phyloP scores from a whole-genome alignment of 1,139 yeast species.

The Yamadazyma atmosphaerica region DNA sequence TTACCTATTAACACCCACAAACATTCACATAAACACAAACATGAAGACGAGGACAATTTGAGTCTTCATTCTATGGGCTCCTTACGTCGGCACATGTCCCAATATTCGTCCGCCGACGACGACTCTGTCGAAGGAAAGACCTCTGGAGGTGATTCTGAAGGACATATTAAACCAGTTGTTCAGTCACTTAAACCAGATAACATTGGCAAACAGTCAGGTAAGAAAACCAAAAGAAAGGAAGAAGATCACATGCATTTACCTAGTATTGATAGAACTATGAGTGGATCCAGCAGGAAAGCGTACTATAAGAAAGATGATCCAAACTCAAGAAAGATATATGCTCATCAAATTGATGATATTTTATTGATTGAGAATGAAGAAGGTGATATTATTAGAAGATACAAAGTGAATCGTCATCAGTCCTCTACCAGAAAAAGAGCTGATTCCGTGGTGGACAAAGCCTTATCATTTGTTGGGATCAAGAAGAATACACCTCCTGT shows the following conservation, averaged over 20 bases:
- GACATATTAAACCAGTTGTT: too few species aligned
- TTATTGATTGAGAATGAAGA: slow-evolving; percentile 86
- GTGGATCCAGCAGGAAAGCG: slow-evolving; percentile 20
- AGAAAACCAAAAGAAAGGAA: background rate
- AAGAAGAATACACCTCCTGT: slow-evolving; percentile 20
- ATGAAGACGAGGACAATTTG: slow-evolving; percentile 15
- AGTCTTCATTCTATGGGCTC: slow-evolving; percentile 47
- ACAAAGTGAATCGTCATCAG: slow-evolving; percentile 62
- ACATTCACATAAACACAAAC: slow-evolving; percentile 1
- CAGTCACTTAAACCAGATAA: background rate
- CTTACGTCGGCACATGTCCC: slow-evolving; percentile 36
- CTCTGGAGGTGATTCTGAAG: background rate
- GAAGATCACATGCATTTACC: slow-evolving; percentile 2
- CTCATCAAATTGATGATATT: slow-evolving; percentile 60
- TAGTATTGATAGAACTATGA: slow-evolving; percentile 7
- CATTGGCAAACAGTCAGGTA: background rate
- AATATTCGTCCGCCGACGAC: slow-evolving; percentile 25
- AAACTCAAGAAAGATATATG: slow-evolving; percentile 37
- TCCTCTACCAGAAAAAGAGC: slow-evolving; percentile 23
- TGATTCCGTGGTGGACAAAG: slow-evolving; percentile 39
- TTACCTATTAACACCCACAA: slow-evolving; percentile 19
- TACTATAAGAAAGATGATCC: slow-evolving; percentile 33
- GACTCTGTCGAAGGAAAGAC: slow-evolving; percentile 3
- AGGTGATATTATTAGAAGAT: slow-evolving; percentile 87
- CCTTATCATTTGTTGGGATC: slow-evolving; percentile 54